phyloP scores from a whole-genome alignment of 2,329 filamentous ascomycete species.

The Corynespora cassiicola region DNA sequence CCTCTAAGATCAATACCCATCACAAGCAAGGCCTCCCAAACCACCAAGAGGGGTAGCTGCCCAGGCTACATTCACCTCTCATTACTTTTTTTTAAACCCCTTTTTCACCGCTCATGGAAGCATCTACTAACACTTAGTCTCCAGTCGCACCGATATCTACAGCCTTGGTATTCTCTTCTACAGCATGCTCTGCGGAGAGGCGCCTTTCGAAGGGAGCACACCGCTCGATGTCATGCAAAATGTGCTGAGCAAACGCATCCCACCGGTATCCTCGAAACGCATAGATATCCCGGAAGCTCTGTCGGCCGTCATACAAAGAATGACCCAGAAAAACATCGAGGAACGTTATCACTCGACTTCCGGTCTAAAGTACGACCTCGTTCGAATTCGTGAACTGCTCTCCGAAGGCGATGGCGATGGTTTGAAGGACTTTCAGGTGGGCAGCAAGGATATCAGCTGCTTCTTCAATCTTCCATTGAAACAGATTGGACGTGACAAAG shows the following conservation, averaged over 20 bases:
- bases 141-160: slow-evolving; percentile 84
- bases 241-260: slow-evolving; percentile 80
- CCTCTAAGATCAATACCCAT: too few relatives aligned
- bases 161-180: slow-evolving; percentile 89
- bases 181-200: slow-evolving; percentile 72
- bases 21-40: too few relatives aligned
- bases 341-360: slow-evolving; percentile 91
- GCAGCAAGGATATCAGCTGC: slow-evolving; percentile 85
- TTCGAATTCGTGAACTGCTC: slow-evolving; percentile 75
- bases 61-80: too few relatives aligned
- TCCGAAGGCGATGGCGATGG: slow-evolving; percentile 75
- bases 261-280: slow-evolving; percentile 76
- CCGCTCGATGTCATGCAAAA: slow-evolving; percentile 92
- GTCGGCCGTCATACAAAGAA: slow-evolving; percentile 84
- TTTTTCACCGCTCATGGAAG: too few relatives aligned
- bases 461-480: slow-evolving; percentile 85
- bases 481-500: slow-evolving; percentile 80
- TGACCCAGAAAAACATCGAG: slow-evolving; percentile 85
- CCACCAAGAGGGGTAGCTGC: too few relatives aligned
- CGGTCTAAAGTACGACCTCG: slow-evolving; percentile 81
- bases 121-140: slow-evolving; percentile 1
- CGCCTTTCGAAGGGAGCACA: slow-evolving; percentile 79
- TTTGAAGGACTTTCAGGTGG: slow-evolving; percentile 77
- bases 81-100: too few relatives aligned
- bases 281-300: slow-evolving; percentile 85